Base-by-base conservation (phyloP, 306 rosid species). In the Ziziphus jujuba region DNA sequence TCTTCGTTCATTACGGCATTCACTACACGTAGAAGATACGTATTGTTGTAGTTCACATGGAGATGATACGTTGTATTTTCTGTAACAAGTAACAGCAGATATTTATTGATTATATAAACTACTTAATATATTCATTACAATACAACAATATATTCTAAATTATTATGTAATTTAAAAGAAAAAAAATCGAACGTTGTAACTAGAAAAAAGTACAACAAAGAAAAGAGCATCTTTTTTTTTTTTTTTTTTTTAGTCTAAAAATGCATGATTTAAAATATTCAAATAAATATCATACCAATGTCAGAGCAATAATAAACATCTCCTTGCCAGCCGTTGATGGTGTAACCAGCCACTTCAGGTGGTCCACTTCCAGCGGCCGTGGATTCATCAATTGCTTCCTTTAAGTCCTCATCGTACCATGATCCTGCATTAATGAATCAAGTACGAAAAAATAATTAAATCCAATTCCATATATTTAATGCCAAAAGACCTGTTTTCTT, bases 21-120 rank as follows among this genome's bases (percentile, higher is more conserved):
- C 0, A 85, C 66, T 33, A 85, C 64, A 0, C 83, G 84, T 35
- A 82, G 85, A 58, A 76, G 79, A 62, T 82, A 82, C 3, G 81
- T 79, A 66, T 72, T 82, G 43, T 83, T 81, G 14, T 52, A 31
- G 12, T 77, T 75, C n/a, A 85, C 85, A 13, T 72, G 78, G 4
- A 28, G 33, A 28, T 28, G 33, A 28, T 28, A 28, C 33, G 33
- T 28, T 28, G 33, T 28, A 28, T 28, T 28, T 4, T 28, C 33
- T 28, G 33, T 28, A 28, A 28, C 3, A 28, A 28, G 4, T 4
- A 28, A 28, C 33, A 1, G 33, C 33, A 28, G 33, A n/a, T n/a
- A n/a, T n/a, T n/a, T n/a, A n/a, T n/a, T n/a, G n/a, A n/a, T n/a
- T n/a, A n/a, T n/a, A n/a, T n/a, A n/a, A n/a, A n/a, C n/a, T n/a